A percentile compares a stretch with the other conserved stretches of the same genome.
Conservation (phyloP, 306 rosid genomes). For the Inga leiocalycina region DNA sequence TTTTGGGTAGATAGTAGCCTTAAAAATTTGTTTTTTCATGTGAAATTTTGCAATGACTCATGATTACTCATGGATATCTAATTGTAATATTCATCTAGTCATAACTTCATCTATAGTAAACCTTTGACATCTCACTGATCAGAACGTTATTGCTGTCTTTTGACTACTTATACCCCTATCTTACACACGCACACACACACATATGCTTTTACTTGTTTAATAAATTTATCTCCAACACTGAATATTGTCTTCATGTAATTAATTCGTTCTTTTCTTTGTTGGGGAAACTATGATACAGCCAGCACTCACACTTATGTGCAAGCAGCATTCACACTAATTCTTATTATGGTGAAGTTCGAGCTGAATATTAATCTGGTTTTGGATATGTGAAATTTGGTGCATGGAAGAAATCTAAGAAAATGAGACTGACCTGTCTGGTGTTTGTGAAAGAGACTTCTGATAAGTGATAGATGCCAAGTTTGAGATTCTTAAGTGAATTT, state of each 20-base stretch:
- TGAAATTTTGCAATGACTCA: not conserved
- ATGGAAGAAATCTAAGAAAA: slow-evolving; percentile 38
- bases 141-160: not conserved
- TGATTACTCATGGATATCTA: not conserved
- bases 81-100: not conserved
- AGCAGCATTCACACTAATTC: slow-evolving; percentile 4
- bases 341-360: slow-evolving; percentile 46
- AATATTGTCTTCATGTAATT: slow-evolving; percentile 22
- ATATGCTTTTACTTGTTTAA: not conserved
- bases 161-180: not conserved
- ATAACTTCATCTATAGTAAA: not conserved
- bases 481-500: slow-evolving; percentile 33
- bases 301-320: not conserved
- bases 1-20: not conserved
- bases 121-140: not conserved
- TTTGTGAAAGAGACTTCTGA: slow-evolving; percentile 24
- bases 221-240: not conserved
- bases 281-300: slow-evolving; percentile 35
- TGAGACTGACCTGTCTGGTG: slow-evolving; percentile 29
- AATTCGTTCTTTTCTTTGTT: slow-evolving; percentile 36
- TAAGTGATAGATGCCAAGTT: slow-evolving; percentile 30
- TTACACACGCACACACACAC: no score
- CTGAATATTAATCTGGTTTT: slow-evolving; percentile 39
- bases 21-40: not conserved
- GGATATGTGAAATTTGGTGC: slow-evolving; percentile 41